Evolutionary conservation across 192 early-diverging fungal genomes (phyloP), one percentile per base, ranked within the genome.

Genomic region (Podila minutissima): DNA sequence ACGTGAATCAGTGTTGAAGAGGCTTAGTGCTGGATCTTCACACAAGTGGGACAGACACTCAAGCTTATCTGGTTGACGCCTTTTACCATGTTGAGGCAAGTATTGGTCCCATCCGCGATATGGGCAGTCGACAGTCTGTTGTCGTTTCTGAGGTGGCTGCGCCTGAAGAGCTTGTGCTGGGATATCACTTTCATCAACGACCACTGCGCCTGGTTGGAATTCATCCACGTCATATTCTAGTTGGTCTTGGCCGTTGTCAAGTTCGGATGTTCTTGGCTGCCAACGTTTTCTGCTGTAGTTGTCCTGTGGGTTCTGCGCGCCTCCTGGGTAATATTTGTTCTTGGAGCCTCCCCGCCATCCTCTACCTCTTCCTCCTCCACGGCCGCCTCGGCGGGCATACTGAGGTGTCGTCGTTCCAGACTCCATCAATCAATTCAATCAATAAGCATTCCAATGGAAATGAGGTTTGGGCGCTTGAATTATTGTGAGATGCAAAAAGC

Each of bases 41-140:
- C 41, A 17, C 41, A 46, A 46, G 41, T 4, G 41, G 2, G 8
- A 15, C 41, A 46, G 3, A 15, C 41, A 10, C 35, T 37, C 10
- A 59, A 5, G 22, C 15, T 15, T 15, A 24, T 13, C 15, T 32
- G 22, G 4, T 26, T 55, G n/a, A 20, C 9, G 22, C 9, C 20
- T 20, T 17, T 55, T 31, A 79, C 76, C 70, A 24, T 81, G 60
- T n/a, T 51, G 62, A 4, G 77, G 71, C 31, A 81, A 33, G 59
- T 73, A 81, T 0, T 73, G 41, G 58, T 81, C 77, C 77, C 77
- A 81, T 33, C 73, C 71, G 0, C 67, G 63, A 62, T 65, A 81
- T 9, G 77, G 77, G 29, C 77, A 81, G 35, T 69, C 63, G 5
- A 28, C 32, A 22, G 12, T 10, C 33, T 53, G 17, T 32, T 29